phyloP scores from a whole-genome alignment of 768 basidiomycete genomes.

The Pisolithus orientalis region DNA sequence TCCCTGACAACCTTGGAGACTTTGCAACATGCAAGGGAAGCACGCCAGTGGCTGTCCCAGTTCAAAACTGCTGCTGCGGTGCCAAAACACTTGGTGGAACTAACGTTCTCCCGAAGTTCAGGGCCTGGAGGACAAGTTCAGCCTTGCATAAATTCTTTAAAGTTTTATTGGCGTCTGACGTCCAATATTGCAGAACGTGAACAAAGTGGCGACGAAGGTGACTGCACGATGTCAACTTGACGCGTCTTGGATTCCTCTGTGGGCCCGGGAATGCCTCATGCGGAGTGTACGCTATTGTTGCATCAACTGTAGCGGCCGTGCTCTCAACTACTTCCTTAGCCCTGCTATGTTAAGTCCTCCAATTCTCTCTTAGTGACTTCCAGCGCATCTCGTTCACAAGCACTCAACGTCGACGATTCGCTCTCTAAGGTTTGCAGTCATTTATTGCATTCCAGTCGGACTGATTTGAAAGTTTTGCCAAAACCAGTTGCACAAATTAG shows the following conservation, averaged over 20 bases:
- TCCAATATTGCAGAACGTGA: slow-evolving; percentile 60
- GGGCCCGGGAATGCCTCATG: slow-evolving; percentile 48
- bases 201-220: slow-evolving; percentile 84
- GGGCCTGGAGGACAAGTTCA: slow-evolving; percentile 80
- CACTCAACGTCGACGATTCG: slow-evolving; percentile 70
- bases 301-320: background rate
- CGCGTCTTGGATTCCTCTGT: slow-evolving; percentile 61
- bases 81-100: slow-evolving; percentile 47
- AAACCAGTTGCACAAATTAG: slow-evolving; percentile 22
- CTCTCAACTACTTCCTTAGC: slow-evolving; percentile 31
- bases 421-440: slow-evolving; percentile 49
- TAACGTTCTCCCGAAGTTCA: slow-evolving; percentile 72
- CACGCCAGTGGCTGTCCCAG: slow-evolving; percentile 46
- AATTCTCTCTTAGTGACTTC: slow-evolving; percentile 67
- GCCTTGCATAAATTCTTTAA: slow-evolving; percentile 2
- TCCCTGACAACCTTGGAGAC: background rate
- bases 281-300: slow-evolving; percentile 37
- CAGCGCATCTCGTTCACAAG: slow-evolving; percentile 65
- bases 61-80: slow-evolving; percentile 40
- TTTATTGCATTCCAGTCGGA: background rate
- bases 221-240: slow-evolving; percentile 55
- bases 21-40: slow-evolving; percentile 27
- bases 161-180: background rate
- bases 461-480: background rate
- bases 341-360: slow-evolving; percentile 61